phyloP scores from a whole-genome alignment of 2,329 filamentous ascomycete species.

The Westerdykella sp. region DNA sequence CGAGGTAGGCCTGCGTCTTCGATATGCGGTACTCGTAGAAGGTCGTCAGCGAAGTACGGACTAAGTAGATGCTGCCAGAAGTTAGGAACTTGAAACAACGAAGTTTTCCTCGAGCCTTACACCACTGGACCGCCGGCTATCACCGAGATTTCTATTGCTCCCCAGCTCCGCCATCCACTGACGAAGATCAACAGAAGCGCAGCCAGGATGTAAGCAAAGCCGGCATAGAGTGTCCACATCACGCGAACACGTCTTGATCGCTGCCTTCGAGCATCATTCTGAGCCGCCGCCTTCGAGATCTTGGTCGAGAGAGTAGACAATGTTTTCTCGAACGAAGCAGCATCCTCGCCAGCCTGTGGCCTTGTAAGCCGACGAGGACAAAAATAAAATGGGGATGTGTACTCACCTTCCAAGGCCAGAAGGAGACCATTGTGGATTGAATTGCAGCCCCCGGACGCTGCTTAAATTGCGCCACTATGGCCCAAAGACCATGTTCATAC shows the following conservation, averaged over 20 bases:
- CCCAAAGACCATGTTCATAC: conserved; percentile 21
- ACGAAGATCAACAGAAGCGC: conserved; percentile 76
- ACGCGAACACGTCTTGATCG: conserved; percentile 72
- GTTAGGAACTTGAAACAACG: conserved; percentile 10
- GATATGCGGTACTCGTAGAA: conserved; percentile 80
- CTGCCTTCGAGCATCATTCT: conserved; percentile 66
- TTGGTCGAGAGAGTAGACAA: conserved; percentile 75
- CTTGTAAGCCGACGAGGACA: conserved; percentile 9
- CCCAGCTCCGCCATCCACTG: conserved; percentile 75
- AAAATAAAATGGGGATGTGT: background rate
- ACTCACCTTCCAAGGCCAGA: conserved; percentile 76
- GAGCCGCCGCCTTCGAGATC: conserved; percentile 67
- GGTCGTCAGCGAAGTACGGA: conserved; percentile 59
- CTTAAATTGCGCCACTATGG: conserved; percentile 14
- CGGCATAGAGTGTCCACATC: conserved; percentile 83
- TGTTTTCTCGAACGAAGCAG: conserved; percentile 88
- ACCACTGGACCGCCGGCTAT: conserved; percentile 71
- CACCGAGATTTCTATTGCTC: conserved; percentile 68
- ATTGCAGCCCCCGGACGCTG: conserved; percentile 21
- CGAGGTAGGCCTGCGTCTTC: conserved; percentile 60
- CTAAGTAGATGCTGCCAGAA: conserved; percentile 65
- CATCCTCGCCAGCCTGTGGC: conserved; percentile 67
- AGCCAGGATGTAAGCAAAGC: conserved; percentile 84
- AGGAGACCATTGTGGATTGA: conserved; percentile 60
- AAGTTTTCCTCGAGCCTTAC: conserved; percentile 44